Evolutionary conservation across 2,329 filamentous ascomycete species (phyloP).

Genomic region (Claviceps paspali): DNA sequence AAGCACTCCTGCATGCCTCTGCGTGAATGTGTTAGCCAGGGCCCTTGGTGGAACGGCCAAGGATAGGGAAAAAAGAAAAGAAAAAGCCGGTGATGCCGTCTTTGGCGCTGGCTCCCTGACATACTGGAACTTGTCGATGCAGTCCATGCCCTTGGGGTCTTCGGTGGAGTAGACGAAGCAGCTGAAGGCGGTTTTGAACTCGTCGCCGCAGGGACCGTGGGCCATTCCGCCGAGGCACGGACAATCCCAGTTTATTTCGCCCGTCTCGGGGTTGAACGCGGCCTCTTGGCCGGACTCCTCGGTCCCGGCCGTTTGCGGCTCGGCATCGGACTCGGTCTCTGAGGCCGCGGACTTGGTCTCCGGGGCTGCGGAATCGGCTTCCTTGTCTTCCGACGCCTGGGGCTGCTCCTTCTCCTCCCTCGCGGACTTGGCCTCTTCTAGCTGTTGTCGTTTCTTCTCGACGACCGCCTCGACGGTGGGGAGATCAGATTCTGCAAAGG

Average conservation of each 20-base stretch:
- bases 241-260: conserved; percentile 99
- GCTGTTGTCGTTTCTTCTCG: conserved; percentile 43
- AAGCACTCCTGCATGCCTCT: conserved; percentile 98
- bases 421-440: conserved; percentile 19
- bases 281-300: conserved; percentile 75
- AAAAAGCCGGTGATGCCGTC: not conserved
- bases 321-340: conserved; percentile 13
- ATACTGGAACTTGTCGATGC: conserved; percentile 94
- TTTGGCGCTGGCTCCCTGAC: no score
- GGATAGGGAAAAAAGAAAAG: not conserved
- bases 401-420: conserved; percentile 12
- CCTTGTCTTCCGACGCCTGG: conserved; percentile 6
- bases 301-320: conserved; percentile 11
- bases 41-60: not conserved
- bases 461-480: conserved; percentile 53
- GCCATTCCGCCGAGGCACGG: conserved; percentile 97
- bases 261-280: conserved; percentile 95
- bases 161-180: conserved; percentile 94
- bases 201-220: conserved; percentile 82
- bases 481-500: conserved; percentile 41
- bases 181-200: conserved; percentile 92
- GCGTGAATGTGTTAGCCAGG: conserved; percentile 14
- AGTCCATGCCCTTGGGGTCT: conserved; percentile 95
- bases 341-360: conserved; percentile 8
- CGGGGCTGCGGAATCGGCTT: no score